Percentiles rank a stretch among this genome's conserved stretches.
phyloP scores from a whole-genome alignment of 768 basidiomycete genomes.

The Cantharellus cinnabarinus region DNA sequence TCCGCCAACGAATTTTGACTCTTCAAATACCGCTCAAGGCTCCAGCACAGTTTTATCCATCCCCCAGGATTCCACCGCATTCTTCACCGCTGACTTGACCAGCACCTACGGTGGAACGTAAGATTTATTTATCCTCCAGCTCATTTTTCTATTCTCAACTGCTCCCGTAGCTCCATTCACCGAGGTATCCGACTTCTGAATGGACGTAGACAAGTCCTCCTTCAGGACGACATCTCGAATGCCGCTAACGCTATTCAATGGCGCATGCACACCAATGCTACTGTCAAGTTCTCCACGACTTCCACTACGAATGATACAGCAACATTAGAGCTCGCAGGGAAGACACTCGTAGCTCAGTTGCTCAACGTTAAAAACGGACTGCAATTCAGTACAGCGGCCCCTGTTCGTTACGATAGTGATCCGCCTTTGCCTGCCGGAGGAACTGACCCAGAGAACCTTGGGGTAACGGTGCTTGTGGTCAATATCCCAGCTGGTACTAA shows the following conservation, averaged over 20 bases:
- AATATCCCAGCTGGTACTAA: slow-evolving; percentile 42
- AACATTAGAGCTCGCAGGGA: slow-evolving; percentile 47
- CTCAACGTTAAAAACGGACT: slow-evolving; percentile 48
- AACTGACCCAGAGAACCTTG: slow-evolving; percentile 54
- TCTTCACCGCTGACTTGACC: slow-evolving; percentile 56
- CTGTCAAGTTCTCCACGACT: slow-evolving; percentile 24
- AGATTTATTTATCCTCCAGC: not conserved
- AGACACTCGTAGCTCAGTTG: slow-evolving; percentile 46
- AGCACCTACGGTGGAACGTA: slow-evolving; percentile 41
- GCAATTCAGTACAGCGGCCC: slow-evolving; percentile 31
- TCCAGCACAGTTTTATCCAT: slow-evolving; percentile 60
- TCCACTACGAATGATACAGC: slow-evolving; percentile 34
- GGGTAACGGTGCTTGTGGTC: slow-evolving; percentile 64
- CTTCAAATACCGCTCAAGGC: slow-evolving; percentile 41
- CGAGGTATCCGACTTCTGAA: slow-evolving; percentile 79
- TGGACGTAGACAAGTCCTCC: slow-evolving; percentile 62
- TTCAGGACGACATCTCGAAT: slow-evolving; percentile 78
- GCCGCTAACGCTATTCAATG: slow-evolving; percentile 40
- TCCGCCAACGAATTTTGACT: slow-evolving; percentile 38
- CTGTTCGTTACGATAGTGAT: slow-evolving; percentile 39
- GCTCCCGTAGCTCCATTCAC: slow-evolving; percentile 39
- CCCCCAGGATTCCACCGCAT: slow-evolving; percentile 53
- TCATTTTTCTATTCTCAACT: too few species aligned
- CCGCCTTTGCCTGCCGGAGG: slow-evolving; percentile 36
- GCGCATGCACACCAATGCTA: slow-evolving; percentile 95